Percentiles rank a stretch among this genome's conserved stretches.
These are phyloP conservation scores for Claviceps fusiformis DNA, from an alignment of 2,329 filamentous ascomycete species.

Conservation along the genomic window DNA sequence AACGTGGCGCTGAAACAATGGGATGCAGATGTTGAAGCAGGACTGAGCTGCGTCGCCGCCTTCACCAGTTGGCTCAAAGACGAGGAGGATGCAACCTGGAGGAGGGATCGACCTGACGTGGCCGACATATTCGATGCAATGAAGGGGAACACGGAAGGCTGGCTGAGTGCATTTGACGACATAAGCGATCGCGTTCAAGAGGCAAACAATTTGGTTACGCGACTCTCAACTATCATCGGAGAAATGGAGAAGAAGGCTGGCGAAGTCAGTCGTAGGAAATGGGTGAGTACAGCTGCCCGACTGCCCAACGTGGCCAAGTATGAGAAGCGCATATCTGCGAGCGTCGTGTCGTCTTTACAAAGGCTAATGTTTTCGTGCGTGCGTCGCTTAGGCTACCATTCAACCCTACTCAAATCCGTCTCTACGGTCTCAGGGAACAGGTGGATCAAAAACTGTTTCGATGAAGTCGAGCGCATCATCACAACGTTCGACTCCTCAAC, in stretches of 20 bases:
- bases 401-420: conserved; percentile 10
- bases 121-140: conserved; percentile 74
- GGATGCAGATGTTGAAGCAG: conserved; percentile 65
- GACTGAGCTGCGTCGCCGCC: conserved; percentile 60
- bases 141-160: conserved; percentile 84
- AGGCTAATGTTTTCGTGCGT: background rate
- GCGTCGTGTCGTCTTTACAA: background rate
- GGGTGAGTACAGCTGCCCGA: conserved; percentile 35
- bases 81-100: conserved; percentile 48
- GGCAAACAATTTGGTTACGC: conserved; percentile 55
- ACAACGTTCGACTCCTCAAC: background rate
- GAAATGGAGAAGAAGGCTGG: conserved; percentile 81
- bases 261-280: conserved; percentile 64
- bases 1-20: conserved; percentile 62
- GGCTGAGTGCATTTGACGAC: conserved; percentile 67
- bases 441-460: conserved; percentile 1
- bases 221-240: conserved; percentile 62
- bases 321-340: background rate
- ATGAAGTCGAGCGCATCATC: conserved; percentile 5
- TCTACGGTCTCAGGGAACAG: background rate
- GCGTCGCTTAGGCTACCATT: conserved; percentile 9
- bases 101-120: conserved; percentile 47
- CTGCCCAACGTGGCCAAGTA: background rate
- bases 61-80: conserved; percentile 62
- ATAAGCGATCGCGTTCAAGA: conserved; percentile 60